A percentile compares a stretch with the other conserved stretches of the same genome.
Evolutionary conservation across 768 basidiomycete species (phyloP).

Genomic region (Neoboletus magnificus): DNA sequence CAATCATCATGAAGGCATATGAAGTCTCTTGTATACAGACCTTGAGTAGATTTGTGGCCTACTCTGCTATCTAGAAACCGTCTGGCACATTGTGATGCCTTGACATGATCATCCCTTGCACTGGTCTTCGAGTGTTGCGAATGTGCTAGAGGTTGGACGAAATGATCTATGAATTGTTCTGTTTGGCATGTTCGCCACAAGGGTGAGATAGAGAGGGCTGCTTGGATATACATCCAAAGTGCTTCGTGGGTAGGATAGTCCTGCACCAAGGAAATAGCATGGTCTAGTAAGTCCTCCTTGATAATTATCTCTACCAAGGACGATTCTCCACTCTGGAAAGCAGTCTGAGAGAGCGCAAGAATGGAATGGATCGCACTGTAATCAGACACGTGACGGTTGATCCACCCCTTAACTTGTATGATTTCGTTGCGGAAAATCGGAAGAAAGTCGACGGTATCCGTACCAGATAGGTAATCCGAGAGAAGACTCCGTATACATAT

Average conservation of each 20-base stretch:
- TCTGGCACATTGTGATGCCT: conserved; percentile 5
- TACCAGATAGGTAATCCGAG: conserved; percentile 16
- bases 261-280: conserved; percentile 47
- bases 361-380: conserved; percentile 61
- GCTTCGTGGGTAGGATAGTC: conserved; percentile 58
- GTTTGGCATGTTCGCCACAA: background rate
- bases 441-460: conserved; percentile 16
- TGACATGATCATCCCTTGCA: background rate
- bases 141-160: conserved; percentile 19
- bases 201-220: conserved; percentile 1
- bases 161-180: conserved; percentile 9
- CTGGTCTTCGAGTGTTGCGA: background rate
- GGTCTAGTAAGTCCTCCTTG: conserved; percentile 25
- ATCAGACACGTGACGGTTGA: conserved; percentile 63
- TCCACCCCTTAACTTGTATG: conserved; percentile 43
- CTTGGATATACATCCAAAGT: conserved; percentile 52
- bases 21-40: background rate
- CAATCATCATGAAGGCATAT: background rate
- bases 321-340: conserved; percentile 3
- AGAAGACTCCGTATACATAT: conserved; percentile 41
- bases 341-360: conserved; percentile 34
- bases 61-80: conserved; percentile 8
- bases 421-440: conserved; percentile 41
- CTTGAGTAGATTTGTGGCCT: background rate
- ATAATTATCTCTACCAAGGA: conserved; percentile 1